Percentiles rank a stretch among this genome's conserved stretches.
phyloP scores from a whole-genome alignment of 1,139 yeast species.

The Magnusiomyces sp. region DNA sequence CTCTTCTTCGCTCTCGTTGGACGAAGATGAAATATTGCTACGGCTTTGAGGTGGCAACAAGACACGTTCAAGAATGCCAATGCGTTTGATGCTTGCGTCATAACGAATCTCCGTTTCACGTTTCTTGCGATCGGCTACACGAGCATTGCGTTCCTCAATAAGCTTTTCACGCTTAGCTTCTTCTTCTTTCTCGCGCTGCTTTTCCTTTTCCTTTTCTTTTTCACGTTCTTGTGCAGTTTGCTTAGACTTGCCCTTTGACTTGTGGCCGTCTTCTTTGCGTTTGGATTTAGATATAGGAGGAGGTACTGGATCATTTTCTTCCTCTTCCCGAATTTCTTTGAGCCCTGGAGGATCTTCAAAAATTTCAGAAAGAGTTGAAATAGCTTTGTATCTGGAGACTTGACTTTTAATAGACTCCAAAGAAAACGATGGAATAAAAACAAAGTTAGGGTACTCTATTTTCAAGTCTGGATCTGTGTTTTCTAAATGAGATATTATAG shows the following conservation, averaged over 20 bases:
- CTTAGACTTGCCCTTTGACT: too few relatives aligned
- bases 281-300: too few relatives aligned
- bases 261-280: too few relatives aligned
- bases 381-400: conserved; percentile 56
- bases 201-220: conserved; percentile 3
- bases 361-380: conserved; percentile 55
- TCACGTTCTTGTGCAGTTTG: not conserved
- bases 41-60: conserved; percentile 21
- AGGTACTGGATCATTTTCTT: not conserved
- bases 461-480: conserved; percentile 17
- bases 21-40: conserved; percentile 7
- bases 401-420: conserved; percentile 47
- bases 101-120: not conserved
- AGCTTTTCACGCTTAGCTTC: conserved; percentile 34
- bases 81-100: conserved; percentile 19
- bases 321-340: not conserved
- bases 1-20: not conserved
- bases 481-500: conserved; percentile 17
- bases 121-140: not conserved
- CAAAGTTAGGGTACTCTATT: conserved; percentile 32
- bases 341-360: conserved; percentile 34
- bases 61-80: conserved; percentile 48
- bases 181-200: not conserved
- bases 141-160: not conserved
- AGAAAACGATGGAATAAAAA: conserved; percentile 53